Evolutionary conservation across 176 grass and related monocot species (phyloP), one percentile per base, ranked within the genome.

Genomic region (Cenchrus americanus): DNA sequence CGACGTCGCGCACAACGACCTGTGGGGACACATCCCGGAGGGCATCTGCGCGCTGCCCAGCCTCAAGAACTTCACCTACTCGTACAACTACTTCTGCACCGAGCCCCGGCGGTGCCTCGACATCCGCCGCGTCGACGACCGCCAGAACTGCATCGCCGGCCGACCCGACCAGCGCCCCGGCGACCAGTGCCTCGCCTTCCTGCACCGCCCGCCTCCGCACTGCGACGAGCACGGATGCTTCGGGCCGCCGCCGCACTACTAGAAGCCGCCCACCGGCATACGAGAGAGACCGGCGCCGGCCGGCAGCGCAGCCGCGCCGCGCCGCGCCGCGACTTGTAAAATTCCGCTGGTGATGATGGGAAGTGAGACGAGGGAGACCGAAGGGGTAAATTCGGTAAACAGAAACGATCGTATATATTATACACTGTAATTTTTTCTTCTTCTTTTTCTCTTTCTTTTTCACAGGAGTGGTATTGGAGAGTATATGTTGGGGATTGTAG

Each of bases 81-180:
- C 94, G 12, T 92, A 88, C 82, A 97, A 97, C 79, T 97, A 62
- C 89, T 94, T 97, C 89, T 92, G 91, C 79, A 90, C 76, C 55
- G 91, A 89, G 83, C 79, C 94, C 1, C 41, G 14, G 15, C 71
- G 82, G 30, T 97, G 94, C 71, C 68, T 86, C 30, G 15, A 53
- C 42, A 64, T 97, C n/a, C 86, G 66, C 21, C 77, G 65, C 37
- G 51, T 74, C 69, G 91, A 97, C 30, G 94, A 97, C 69, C 72
- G 91, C 11, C 73, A 84, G 87, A 97, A 97, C 71, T 97, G 94
- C 74, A 87, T 97, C 73, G 78, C 85, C 15, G 84, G 82, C 6
- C 15, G 87, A 2, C 94, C 94, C 1, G 87, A 94, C 52, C 94
- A 97, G 85, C 62, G 91, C 3, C 81, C 89, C 3, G 19, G 41